A percentile compares a stretch with the other conserved stretches of the same genome.
phyloP scores from a whole-genome alignment of 2,329 filamentous ascomycete species.

The Curvularia lunata region DNA sequence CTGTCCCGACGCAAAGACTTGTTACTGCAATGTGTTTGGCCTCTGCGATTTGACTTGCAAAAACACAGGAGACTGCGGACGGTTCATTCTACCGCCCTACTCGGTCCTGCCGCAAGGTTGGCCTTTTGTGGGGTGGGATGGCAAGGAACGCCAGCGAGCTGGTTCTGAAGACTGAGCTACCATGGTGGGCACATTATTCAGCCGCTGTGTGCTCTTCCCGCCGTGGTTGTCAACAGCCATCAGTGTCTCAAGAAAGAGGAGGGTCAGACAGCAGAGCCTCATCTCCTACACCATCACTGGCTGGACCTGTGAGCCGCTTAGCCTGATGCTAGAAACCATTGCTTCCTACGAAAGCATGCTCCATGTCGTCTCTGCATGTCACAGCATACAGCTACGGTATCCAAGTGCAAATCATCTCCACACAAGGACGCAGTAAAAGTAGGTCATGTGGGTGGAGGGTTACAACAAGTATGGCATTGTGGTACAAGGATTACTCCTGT shows the following conservation, averaged over 20 bases:
- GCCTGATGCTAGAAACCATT: too few species aligned
- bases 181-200: background rate
- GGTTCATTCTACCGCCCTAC: constrained; percentile 66
- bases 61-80: constrained; percentile 58
- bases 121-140: constrained; percentile 64
- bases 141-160: constrained; percentile 41
- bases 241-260: background rate
- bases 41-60: constrained; percentile 59
- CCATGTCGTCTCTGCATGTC: background rate
- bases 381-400: background rate
- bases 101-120: constrained; percentile 66
- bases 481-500: background rate
- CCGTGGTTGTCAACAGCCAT: background rate
- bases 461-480: background rate
- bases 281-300: background rate
- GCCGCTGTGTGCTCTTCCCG: background rate
- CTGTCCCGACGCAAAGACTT: constrained; percentile 66
- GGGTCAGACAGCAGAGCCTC: background rate
- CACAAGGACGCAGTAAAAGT: background rate
- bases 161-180: constrained; percentile 28
- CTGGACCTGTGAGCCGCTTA: too few species aligned
- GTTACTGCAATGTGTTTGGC: constrained; percentile 72
- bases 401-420: background rate
- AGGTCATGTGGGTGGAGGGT: background rate
- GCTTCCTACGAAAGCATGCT: too few species aligned